Evolutionary conservation across 208 protist species (phyloP), one percentile per base, ranked within the genome.

Genomic region (Naegleria gruberi): DNA sequence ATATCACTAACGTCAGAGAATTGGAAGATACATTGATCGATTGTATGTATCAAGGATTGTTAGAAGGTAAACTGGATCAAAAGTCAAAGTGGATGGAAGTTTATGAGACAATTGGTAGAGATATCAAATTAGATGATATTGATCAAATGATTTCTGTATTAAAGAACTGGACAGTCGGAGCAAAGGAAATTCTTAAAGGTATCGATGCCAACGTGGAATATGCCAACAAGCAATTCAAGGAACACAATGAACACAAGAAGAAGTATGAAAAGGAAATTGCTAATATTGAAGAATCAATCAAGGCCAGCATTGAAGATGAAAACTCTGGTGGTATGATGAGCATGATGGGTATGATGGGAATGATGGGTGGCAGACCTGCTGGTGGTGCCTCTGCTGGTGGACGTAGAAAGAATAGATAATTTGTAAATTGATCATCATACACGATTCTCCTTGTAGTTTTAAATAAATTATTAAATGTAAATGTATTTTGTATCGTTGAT

Each of bases 11-110:
- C 43, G 85, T 89, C 2, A 37, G 85, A 44, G 34, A 89, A 43
- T 41, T 89, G 19, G 85, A 89, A 43, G 85, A 89, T 89, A 10
- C 74, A 19, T n/a, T 89, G 10, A 74, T 89, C 17, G 85, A 89
- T 41, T 89, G 46, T 10, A 74, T 74, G 5, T 89, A 89, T 89
- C n/a, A 73, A 74, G 85, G 46, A 19, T 44, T 89, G 5, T 40
- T 73, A 23, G 17, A 41, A 74, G 85, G 46, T n/a, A 89, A 89
- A 74, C 15, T 89, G 19, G 85, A 89, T 44, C 85, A 89, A 89
- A 44, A 37, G 17, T 8, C 19, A 23, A 42, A 55, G 30, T 41
- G 10, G 42, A 10, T 89, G 26, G 46, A 89, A 74, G 34, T 89
- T 6, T 57, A 74, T 43, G 44, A 74, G 44, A 43, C 85, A 6